Evolutionary conservation across 2,329 filamentous ascomycete species (phyloP).

Genomic region (Pseudopyricularia javanii): DNA sequence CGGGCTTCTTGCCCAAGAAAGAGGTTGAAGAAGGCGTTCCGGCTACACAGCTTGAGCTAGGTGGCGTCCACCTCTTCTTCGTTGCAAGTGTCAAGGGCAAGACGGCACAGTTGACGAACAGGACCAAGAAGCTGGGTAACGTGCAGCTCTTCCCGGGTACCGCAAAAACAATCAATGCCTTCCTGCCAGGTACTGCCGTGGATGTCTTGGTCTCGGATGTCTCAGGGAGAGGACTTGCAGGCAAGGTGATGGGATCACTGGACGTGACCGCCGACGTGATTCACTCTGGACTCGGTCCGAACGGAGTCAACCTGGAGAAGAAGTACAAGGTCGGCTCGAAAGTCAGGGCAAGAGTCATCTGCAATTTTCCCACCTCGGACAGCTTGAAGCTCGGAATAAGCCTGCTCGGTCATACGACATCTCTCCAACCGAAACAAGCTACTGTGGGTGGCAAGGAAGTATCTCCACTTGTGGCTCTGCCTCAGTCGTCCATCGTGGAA

Average conservation of each 20-base stretch:
- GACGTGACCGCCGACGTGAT: constrained; percentile 85
- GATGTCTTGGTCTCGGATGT: constrained; percentile 74
- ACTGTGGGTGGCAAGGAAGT: constrained; percentile 18
- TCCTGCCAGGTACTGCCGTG: constrained; percentile 82
- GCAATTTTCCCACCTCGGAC: constrained; percentile 69
- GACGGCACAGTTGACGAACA: constrained; percentile 74
- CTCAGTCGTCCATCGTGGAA: constrained; percentile 65
- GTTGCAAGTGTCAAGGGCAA: constrained; percentile 74
- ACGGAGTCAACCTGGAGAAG: constrained; percentile 56
- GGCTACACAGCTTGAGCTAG: constrained; percentile 58
- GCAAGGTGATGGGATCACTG: constrained; percentile 84
- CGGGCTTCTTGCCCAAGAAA: constrained; percentile 76
- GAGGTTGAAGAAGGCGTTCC: constrained; percentile 59
- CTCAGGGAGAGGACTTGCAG: constrained; percentile 61
- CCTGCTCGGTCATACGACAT: constrained; percentile 69
- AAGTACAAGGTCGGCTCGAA: constrained; percentile 78
- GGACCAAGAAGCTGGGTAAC: constrained; percentile 57
- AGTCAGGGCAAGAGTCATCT: constrained; percentile 76
- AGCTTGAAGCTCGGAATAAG: constrained; percentile 80
- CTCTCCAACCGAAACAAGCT: constrained; percentile 38
- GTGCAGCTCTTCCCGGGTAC: constrained; percentile 53
- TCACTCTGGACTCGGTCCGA: constrained; percentile 68
- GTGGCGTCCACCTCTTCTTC: constrained; percentile 73
- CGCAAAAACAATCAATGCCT: constrained; percentile 78
- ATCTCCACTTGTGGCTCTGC: constrained; percentile 44